phyloP scores from a whole-genome alignment of 495 filamentous ascomycete species.

The Rusavskia elegans region DNA sequence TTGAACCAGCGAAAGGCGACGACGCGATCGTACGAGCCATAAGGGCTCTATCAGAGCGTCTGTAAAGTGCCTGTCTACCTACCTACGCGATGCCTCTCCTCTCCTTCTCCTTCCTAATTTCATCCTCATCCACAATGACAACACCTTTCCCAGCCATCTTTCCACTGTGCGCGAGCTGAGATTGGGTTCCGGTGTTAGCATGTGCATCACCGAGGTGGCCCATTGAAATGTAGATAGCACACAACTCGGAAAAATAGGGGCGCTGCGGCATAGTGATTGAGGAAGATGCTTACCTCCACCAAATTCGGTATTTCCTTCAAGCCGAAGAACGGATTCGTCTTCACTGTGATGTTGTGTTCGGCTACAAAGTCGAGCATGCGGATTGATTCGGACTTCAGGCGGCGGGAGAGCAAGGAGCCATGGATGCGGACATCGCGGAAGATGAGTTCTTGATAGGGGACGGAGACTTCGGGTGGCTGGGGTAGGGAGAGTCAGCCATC shows the following conservation, averaged over 20 bases:
- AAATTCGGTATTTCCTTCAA: conserved; percentile 33
- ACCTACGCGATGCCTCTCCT: neutral
- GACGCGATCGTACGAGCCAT: too few species aligned
- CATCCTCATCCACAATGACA: conserved; percentile 8
- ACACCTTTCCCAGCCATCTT: conserved; percentile 34
- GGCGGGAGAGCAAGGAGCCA: conserved; percentile 30
- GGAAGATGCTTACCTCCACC: conserved; percentile 12
- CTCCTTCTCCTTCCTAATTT: conserved; percentile 5
- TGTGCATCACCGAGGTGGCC: too few species aligned
- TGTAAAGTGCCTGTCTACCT: too few species aligned
- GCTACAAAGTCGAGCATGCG: conserved; percentile 37
- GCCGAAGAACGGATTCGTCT: conserved; percentile 35
- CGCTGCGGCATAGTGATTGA: too few species aligned
- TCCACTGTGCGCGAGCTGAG: conserved; percentile 25
- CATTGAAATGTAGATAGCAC: too few species aligned
- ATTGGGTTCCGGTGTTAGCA: too few species aligned
- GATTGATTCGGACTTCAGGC: conserved; percentile 21
- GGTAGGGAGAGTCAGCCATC: too few species aligned
- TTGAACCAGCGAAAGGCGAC: too few species aligned
- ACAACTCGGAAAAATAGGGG: too few species aligned
- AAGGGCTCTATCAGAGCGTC: too few species aligned
- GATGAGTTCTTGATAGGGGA: conserved; percentile 37
- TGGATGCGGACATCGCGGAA: conserved; percentile 37
- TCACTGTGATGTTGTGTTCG: conserved; percentile 31
- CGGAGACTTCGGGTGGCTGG: conserved; percentile 24